A percentile compares a stretch with the other conserved stretches of the same genome.
Evolutionary conservation across 768 basidiomycete species (phyloP).

Genomic region (Roridomyces roridus): DNA sequence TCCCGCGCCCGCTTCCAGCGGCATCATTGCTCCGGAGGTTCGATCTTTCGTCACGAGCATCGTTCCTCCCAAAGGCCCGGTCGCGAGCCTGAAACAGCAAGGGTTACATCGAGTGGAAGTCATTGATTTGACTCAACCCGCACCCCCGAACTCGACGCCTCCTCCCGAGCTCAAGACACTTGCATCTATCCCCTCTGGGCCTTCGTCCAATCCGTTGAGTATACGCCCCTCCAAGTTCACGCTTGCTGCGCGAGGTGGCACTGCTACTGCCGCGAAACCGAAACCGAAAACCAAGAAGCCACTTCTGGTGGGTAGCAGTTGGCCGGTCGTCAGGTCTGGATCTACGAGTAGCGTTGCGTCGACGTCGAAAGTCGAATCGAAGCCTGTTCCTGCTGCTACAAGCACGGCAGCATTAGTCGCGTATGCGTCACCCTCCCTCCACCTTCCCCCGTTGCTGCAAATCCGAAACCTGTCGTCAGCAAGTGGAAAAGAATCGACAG

Average conservation of each 20-base stretch:
- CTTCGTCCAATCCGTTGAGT: slow-evolving; percentile 57
- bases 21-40: slow-evolving; percentile 31
- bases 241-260: background rate
- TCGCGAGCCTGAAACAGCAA: too few species aligned
- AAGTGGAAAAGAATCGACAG: slow-evolving; percentile 41
- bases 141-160: slow-evolving; percentile 18
- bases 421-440: slow-evolving; percentile 1
- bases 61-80: background rate
- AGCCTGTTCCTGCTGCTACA: background rate
- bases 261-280: background rate
- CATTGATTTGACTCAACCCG: background rate
- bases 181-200: slow-evolving; percentile 46
- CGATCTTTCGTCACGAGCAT: background rate
- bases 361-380: too few species aligned
- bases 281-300: slow-evolving; percentile 27
- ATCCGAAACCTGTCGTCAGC: slow-evolving; percentile 10
- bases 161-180: slow-evolving; percentile 44
- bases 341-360: background rate
- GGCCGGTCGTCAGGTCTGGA: background rate
- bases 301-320: slow-evolving; percentile 16
- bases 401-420: background rate
- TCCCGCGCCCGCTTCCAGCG: too few species aligned
- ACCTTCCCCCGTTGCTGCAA: background rate
- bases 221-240: slow-evolving; percentile 52
- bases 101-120: too few species aligned